phyloP scores from a whole-genome alignment of 2,329 filamentous ascomycete species.

The Ophiosphaerella herpotricha region DNA sequence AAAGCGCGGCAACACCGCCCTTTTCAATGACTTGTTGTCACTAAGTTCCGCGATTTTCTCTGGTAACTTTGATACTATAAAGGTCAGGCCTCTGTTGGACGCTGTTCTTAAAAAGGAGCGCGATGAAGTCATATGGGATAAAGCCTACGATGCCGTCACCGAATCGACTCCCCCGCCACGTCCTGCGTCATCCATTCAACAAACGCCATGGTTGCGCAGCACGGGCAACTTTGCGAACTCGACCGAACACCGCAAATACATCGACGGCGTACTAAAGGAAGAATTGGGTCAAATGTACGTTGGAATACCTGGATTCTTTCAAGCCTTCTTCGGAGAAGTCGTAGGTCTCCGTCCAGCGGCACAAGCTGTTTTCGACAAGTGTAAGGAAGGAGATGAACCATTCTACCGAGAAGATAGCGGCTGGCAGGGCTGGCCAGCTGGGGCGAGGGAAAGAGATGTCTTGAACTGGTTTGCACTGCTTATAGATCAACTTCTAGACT shows the following conservation, averaged over 20 bases:
- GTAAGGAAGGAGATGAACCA: constrained; percentile 20
- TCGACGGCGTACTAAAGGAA: constrained; percentile 23
- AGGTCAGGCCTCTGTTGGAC: too few species aligned
- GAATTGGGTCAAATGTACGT: constrained; percentile 24
- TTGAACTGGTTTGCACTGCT: constrained; percentile 22
- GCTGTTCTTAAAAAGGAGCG: too few species aligned
- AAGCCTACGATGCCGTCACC: too few species aligned
- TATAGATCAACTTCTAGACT: too few species aligned
- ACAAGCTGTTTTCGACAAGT: neutral
- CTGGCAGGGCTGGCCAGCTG: constrained; percentile 25
- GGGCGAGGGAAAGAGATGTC: constrained; percentile 18
- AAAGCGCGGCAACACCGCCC: too few species aligned
- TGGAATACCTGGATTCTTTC: constrained; percentile 24
- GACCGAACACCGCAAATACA: constrained; percentile 21
- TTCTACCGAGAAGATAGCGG: constrained; percentile 23
- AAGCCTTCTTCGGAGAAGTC: constrained; percentile 25
- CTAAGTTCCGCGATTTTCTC: too few species aligned
- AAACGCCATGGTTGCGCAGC: neutral
- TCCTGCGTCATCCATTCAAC: too few species aligned
- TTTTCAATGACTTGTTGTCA: too few species aligned
- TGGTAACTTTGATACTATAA: too few species aligned
- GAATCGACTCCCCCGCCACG: too few species aligned
- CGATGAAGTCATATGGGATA: too few species aligned
- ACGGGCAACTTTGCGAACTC: constrained; percentile 26
- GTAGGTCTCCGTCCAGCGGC: constrained; percentile 13